Conservation (phyloP, 1,284 basidiomycete species). For the Cutaneotrichosporon spelunceum region DNA sequence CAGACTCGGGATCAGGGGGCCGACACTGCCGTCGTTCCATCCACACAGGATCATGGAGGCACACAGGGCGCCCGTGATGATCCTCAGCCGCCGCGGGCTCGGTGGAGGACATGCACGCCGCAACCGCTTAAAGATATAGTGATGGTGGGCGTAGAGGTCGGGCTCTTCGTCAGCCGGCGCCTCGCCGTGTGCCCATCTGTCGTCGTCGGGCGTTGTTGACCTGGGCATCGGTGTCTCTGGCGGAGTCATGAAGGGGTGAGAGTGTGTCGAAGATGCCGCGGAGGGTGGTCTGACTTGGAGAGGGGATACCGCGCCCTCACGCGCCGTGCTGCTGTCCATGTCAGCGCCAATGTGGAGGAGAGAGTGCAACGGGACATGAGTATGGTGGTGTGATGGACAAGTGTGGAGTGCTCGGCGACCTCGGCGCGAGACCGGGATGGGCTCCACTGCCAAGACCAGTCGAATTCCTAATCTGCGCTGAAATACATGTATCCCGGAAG, state of each 20-base stretch:
- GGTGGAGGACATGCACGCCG: slow-evolving; percentile 17
- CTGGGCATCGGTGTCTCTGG: neutral
- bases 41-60: slow-evolving; percentile 23
- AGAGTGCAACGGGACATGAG: neutral
- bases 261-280: neutral
- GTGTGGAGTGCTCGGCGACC: neutral
- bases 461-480: too few relatives aligned
- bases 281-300: neutral
- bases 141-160: slow-evolving; percentile 5
- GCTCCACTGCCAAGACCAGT: neutral
- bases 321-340: neutral
- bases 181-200: neutral
- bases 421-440: neutral
- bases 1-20: slow-evolving; percentile 22
- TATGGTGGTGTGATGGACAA: neutral
- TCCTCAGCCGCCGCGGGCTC: neutral
- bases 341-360: neutral
- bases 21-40: slow-evolving; percentile 23
- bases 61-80: slow-evolving; percentile 14
- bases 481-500: too few relatives aligned
- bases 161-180: neutral
- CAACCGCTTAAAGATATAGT: slow-evolving; percentile 18
- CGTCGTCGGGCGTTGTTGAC: neutral
- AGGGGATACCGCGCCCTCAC: neutral
- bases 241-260: neutral